Conservation (phyloP, 805 yeast species). For the Ogataea ganodermae region DNA sequence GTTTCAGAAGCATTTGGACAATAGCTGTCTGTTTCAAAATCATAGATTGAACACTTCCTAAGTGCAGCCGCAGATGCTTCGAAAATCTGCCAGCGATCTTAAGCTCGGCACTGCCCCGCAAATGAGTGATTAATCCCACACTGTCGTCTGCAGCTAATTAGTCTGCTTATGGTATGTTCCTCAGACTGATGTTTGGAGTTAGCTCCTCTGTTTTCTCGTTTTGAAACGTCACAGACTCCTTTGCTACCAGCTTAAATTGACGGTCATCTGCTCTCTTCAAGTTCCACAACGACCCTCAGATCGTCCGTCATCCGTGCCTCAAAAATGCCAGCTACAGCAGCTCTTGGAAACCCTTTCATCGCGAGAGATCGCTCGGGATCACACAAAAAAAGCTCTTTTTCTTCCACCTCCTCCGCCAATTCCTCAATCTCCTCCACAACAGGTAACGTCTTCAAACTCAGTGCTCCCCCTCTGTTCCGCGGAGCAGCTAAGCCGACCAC, state of each 20-base stretch:
- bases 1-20: background rate
- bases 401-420: slow-evolving; percentile 1
- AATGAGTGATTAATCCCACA: background rate
- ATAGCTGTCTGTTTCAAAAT: background rate
- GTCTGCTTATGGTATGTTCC: background rate
- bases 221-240: background rate
- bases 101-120: background rate
- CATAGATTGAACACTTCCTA: background rate
- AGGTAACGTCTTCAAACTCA: slow-evolving; percentile 9
- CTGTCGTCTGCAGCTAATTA: background rate
- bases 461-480: slow-evolving; percentile 16
- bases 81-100: background rate
- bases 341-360: background rate
- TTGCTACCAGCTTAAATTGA: background rate
- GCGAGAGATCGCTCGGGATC: background rate
- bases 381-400: slow-evolving; percentile 1
- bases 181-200: background rate
- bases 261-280: background rate
- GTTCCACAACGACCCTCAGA: background rate
- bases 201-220: background rate
- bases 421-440: slow-evolving; percentile 10
- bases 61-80: background rate
- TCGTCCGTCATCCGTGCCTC: background rate
- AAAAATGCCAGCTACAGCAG: background rate
- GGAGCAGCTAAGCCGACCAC: no score